Conservation (phyloP, 2,329 filamentous ascomycete species). For the Hypomyces perniciosus region DNA sequence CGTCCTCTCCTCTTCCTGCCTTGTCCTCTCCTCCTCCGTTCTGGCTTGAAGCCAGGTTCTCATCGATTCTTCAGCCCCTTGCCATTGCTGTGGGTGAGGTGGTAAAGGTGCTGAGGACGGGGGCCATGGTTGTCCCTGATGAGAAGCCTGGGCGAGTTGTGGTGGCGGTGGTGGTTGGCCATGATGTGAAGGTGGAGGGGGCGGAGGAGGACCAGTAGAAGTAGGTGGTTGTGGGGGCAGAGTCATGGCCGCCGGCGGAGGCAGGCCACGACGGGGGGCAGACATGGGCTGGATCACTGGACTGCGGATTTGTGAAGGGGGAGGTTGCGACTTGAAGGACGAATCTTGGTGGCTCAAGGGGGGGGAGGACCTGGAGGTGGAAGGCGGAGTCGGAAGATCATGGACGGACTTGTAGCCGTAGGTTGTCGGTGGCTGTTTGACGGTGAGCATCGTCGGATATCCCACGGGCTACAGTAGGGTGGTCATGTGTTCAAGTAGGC, state of each 20-base stretch:
- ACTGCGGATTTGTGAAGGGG: constrained; percentile 39
- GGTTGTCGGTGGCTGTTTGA: constrained; percentile 52
- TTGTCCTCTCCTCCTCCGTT: constrained; percentile 66
- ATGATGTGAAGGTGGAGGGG: constrained; percentile 23
- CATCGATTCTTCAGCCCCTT: constrained; percentile 64
- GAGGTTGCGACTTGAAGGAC: constrained; percentile 34
- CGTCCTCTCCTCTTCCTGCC: constrained; percentile 68
- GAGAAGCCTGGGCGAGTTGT: constrained; percentile 21
- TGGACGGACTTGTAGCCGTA: constrained; percentile 56
- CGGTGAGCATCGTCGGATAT: constrained; percentile 52
- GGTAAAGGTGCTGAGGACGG: constrained; percentile 45
- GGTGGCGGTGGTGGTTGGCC: constrained; percentile 20
- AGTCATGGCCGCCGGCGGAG: constrained; percentile 61
- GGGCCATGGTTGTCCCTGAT: constrained; percentile 28
- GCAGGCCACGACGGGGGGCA: constrained; percentile 62
- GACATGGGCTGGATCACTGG: constrained; percentile 56
- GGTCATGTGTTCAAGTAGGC: constrained; percentile 20
- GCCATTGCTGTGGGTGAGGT: constrained; percentile 59
- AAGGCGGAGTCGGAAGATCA: constrained; percentile 56
- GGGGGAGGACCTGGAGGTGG: constrained; percentile 49
- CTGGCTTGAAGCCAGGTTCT: constrained; percentile 65
- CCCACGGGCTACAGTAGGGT: constrained; percentile 22
- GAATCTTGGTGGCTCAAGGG: constrained; percentile 46
- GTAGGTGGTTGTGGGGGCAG: constrained; percentile 44
- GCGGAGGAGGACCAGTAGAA: constrained; percentile 20